These are phyloP conservation scores for Acaromyces ingoldii DNA, from an alignment of 1,284 basidiomycete genomes.

Conservation along the genomic window DNA sequence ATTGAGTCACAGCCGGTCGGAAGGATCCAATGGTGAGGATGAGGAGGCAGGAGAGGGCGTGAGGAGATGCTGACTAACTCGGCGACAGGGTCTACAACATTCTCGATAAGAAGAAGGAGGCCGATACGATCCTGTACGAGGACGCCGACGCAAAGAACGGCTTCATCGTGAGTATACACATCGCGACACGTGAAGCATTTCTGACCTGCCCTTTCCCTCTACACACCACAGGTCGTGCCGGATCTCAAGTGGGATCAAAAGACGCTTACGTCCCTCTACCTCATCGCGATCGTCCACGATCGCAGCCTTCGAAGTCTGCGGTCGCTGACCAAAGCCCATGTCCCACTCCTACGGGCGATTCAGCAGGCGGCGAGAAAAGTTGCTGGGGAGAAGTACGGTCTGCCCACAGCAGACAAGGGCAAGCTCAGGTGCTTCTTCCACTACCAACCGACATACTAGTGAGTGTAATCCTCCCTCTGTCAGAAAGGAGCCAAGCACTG, in stretches of 20 bases:
- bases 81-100: conserved; percentile 78
- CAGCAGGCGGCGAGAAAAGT: conserved; percentile 58
- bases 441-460: conserved; percentile 95
- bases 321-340: conserved; percentile 60
- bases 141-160: conserved; percentile 59
- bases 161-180: conserved; percentile 58
- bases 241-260: conserved; percentile 66
- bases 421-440: conserved; percentile 76
- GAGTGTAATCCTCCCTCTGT: too few relatives aligned
- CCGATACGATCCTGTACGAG: conserved; percentile 67
- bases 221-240: conserved; percentile 28
- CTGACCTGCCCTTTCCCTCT: conserved; percentile 53
- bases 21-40: conserved; percentile 67
- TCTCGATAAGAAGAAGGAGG: conserved; percentile 72
- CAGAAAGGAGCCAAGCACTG: background rate
- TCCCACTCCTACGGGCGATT: conserved; percentile 68
- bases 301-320: conserved; percentile 47
- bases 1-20: conserved; percentile 37
- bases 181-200: background rate
- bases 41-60: background rate
- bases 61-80: conserved; percentile 4
- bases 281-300: conserved; percentile 49
- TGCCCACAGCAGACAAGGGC: conserved; percentile 50
- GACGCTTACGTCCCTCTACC: conserved; percentile 57
- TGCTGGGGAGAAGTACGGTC: conserved; percentile 62